Evolutionary conservation across 148 eudicot genomes (phyloP).

Genomic region (Dysphania ambrosioides): DNA sequence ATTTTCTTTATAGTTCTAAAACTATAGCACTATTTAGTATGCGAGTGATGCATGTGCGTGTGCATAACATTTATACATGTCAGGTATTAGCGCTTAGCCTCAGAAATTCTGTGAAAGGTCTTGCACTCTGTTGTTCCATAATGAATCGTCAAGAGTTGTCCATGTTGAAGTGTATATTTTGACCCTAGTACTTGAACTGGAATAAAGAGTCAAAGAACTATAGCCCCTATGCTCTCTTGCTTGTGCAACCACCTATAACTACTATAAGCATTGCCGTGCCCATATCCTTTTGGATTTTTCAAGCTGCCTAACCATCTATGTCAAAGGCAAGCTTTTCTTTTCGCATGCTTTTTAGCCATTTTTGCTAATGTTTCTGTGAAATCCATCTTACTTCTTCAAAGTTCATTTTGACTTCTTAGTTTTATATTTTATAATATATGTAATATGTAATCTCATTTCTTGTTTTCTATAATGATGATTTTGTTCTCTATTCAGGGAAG

Average conservation of each 20-base stretch:
- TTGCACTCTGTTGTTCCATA: background rate
- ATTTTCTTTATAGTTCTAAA: no score
- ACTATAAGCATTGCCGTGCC: background rate
- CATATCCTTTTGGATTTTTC: background rate
- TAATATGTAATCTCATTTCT: background rate
- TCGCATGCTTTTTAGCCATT: background rate
- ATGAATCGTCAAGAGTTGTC: no score
- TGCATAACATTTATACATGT: no score
- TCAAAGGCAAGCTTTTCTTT: background rate
- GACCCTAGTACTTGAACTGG: no score
- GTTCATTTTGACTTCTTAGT: background rate
- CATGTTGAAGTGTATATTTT: background rate
- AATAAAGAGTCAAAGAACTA: no score
- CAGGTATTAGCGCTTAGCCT: background rate
- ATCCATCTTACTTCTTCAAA: background rate
- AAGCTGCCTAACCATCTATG: background rate
- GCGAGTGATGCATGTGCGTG: no score
- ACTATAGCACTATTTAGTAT: no score
- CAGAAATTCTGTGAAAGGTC: background rate
- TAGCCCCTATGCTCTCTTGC: no score
- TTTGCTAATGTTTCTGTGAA: background rate
- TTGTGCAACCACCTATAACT: background rate
- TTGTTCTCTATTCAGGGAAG: constrained; percentile 47
- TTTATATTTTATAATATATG: background rate
- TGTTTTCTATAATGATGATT: background rate